Percentiles rank a stretch among this genome's conserved stretches.
phyloP scores from a whole-genome alignment of 2,329 filamentous ascomycete genomes.

The Decorospora gaudefroyi region DNA sequence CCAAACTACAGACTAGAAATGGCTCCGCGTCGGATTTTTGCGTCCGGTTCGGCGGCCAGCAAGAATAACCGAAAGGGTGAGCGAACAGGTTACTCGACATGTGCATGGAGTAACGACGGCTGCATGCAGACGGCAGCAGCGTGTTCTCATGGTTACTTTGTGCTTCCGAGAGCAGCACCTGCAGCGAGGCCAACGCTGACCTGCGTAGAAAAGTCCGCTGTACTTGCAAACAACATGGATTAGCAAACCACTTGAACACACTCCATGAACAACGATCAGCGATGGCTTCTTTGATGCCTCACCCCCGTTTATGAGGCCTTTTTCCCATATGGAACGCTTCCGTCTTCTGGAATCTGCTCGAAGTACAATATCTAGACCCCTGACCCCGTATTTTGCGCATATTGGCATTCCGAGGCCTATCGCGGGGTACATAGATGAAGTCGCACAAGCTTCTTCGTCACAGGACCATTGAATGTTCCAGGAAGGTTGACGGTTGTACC shows the following conservation, averaged over 20 bases:
- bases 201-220: conserved; percentile 24
- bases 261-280: conserved; percentile 2
- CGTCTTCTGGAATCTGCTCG: conserved; percentile 28
- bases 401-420: conserved; percentile 34
- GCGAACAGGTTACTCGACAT: conserved; percentile 33
- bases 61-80: conserved; percentile 30
- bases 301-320: background rate
- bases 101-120: conserved; percentile 33
- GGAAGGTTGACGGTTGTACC: conserved; percentile 5
- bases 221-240: conserved; percentile 11
- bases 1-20: conserved; percentile 28
- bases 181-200: conserved; percentile 26
- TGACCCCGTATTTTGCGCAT: conserved; percentile 27
- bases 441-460: conserved; percentile 30
- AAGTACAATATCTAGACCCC: conserved; percentile 31
- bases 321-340: conserved; percentile 22
- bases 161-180: conserved; percentile 15
- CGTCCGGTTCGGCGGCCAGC: conserved; percentile 33
- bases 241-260: conserved; percentile 4
- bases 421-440: conserved; percentile 46
- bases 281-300: background rate
- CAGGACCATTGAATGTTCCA: conserved; percentile 25
- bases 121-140: conserved; percentile 24
- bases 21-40: conserved; percentile 23
- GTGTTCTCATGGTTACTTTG: conserved; percentile 24